Evolutionary conservation across 306 rosid genomes (phyloP).

Genomic region (Rubus idaeus): DNA sequence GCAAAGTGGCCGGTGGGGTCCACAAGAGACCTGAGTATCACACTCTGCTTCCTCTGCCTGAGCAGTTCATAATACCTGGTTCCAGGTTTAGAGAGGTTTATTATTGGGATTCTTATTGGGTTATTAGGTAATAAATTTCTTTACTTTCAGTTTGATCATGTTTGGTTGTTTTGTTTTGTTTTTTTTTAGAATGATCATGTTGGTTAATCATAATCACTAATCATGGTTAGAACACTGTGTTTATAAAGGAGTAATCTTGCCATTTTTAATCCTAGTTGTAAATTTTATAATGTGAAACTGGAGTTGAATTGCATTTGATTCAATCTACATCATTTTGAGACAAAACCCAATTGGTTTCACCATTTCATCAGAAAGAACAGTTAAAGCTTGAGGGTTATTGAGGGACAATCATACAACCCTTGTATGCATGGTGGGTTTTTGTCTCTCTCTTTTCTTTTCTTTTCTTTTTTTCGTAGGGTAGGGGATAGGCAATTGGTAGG

Average conservation of each 20-base stretch:
- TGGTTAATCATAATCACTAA: background rate
- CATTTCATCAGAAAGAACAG: background rate
- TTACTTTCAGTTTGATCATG: background rate
- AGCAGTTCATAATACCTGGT: constrained; percentile 59
- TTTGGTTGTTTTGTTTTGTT: too few relatives aligned
- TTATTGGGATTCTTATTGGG: constrained; percentile 98
- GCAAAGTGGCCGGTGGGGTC: constrained; percentile 48
- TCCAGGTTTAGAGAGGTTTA: constrained; percentile 82
- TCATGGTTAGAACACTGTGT: background rate
- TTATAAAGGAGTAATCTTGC: background rate
- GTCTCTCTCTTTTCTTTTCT: too few relatives aligned
- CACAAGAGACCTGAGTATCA: constrained; percentile 44
- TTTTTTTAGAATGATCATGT: too few relatives aligned
- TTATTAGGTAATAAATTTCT: constrained; percentile 50
- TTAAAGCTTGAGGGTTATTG: too few relatives aligned
- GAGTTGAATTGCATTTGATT: background rate
- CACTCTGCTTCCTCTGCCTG: constrained; percentile 71
- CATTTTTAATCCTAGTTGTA: background rate
- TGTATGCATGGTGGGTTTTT: background rate
- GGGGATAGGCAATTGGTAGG: background rate
- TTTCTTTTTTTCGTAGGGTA: too few relatives aligned
- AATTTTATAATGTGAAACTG: background rate
- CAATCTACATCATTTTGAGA: background rate
- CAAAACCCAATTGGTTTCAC: background rate
- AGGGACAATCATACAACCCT: background rate